Conservation (phyloP, 1,139 yeast genomes). For the Nakaseomyces nivariensis region DNA sequence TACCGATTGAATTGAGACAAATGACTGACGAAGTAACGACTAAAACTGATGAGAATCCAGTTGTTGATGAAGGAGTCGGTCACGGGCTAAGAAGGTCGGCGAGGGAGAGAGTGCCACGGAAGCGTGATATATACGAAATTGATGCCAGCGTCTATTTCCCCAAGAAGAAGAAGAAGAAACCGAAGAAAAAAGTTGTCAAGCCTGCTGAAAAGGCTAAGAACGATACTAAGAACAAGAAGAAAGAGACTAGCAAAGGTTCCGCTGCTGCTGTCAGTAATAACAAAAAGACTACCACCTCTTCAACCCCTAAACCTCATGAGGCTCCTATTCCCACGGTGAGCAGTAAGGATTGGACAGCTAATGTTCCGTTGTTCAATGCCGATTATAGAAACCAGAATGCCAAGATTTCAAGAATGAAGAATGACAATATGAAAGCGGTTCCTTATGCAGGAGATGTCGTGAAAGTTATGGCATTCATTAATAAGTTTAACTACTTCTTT, state of each 20-base stretch:
- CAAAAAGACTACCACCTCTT: background rate
- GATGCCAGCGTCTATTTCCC: conserved; percentile 1
- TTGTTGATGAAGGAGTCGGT: background rate
- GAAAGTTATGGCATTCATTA: conserved; percentile 36
- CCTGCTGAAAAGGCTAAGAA: background rate
- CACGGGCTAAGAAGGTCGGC: background rate
- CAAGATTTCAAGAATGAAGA: conserved; percentile 23
- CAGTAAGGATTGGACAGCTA: conserved; percentile 19
- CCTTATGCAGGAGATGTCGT: conserved; percentile 41
- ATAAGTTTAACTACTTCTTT: conserved; percentile 34
- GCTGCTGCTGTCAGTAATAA: background rate
- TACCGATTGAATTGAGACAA: too few relatives aligned
- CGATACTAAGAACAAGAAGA: background rate
- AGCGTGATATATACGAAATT: conserved; percentile 2
- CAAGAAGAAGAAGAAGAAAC: conserved; percentile 1
- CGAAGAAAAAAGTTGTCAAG: background rate
- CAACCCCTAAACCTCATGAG: background rate
- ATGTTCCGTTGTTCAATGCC: conserved; percentile 18
- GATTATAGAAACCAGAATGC: conserved; percentile 25
- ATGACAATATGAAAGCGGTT: conserved; percentile 29
- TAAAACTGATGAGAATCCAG: background rate
- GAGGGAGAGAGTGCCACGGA: conserved; percentile 1
- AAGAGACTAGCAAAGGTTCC: background rate
- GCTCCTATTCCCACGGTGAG: background rate
- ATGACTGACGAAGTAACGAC: background rate